Evolutionary conservation across 371 early-diverging fungal species (phyloP).

Genomic region (Catenaria anguillulae): DNA sequence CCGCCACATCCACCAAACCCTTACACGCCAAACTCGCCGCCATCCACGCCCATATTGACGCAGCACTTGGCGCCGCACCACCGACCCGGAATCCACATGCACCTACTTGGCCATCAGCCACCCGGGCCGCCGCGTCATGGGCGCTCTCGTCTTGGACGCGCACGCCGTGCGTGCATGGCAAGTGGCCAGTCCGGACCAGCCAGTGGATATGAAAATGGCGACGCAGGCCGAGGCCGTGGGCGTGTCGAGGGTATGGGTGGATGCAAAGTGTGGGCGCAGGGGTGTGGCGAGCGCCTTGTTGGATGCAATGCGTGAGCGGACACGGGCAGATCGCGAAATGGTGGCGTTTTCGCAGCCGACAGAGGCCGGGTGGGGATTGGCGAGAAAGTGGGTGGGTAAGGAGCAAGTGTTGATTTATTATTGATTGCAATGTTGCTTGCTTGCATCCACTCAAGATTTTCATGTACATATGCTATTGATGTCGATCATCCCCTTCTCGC

Average conservation of each 20-base stretch:
- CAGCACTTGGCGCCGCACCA: not conserved
- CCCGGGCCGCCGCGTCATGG: not conserved
- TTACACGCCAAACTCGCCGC: no score
- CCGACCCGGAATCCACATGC: not conserved
- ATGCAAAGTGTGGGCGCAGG: not conserved
- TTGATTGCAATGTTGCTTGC: no score
- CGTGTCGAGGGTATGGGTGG: not conserved
- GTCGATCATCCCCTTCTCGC: no score
- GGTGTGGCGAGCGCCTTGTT: not conserved
- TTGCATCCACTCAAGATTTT: no score
- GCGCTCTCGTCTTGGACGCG: not conserved
- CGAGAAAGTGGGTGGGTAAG: not conserved
- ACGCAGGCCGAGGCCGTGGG: not conserved
- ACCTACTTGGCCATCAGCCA: not conserved
- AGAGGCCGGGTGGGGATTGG: not conserved
- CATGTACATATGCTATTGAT: no score
- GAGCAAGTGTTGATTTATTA: not conserved
- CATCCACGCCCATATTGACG: no score
- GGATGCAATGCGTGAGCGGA: not conserved
- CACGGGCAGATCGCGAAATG: not conserved
- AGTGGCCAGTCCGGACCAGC: no score
- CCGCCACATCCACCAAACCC: not conserved
- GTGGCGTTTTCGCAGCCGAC: not conserved
- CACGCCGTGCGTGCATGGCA: not conserved
- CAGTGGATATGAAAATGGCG: no score